Base-by-base conservation (phyloP, 139 green algal species). In the Micractinium sp. region DNA sequence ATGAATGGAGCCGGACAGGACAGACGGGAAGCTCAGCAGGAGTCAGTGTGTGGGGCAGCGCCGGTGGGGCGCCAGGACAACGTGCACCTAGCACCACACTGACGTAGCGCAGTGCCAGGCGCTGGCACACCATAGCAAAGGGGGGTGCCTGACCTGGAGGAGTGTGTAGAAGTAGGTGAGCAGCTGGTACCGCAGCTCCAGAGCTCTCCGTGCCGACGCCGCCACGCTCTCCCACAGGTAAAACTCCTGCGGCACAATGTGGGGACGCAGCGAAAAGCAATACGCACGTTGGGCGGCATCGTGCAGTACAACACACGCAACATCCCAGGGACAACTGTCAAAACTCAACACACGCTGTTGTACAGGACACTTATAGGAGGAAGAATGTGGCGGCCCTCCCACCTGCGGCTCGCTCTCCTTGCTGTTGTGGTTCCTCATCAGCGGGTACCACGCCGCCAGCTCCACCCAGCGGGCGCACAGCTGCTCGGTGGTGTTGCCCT, bases 161-260 rank as follows among this genome's bases (percentile, higher is more conserved):
- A 66, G 38, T 25, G 92, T 92, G 91, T 98, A 97, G 15, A 98
- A 87, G 92, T 94, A 94, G 22, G 92, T 93, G 60, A 98, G 90
- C 88, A 98, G 91, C 20, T 85, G 61, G 89, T 98, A 98, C 76
- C 95, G 93, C 87, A 97, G 83, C 20, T 36, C 53, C 66, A 98
- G 89, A 0, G 91, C 86, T 1, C 82, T 88, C 2, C 90, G 79
- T 0, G 91, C 95, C 3, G 93, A 93, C 35, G 89, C 91, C 5
- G 90, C 77, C 38, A 95, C 91, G 22, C 27, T 75, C 36, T 27
- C 90, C 94, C 94, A 98, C 15, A 84, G 81, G 79, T 97, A 98
- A 61, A 94, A 91, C 91, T 97, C 95, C 89, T 88, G 83, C n/a
- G 33, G 60, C 0, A 41, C 20, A 23, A 66, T 0, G 47, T 9